Percentiles rank a stretch among this genome's conserved stretches.
Evolutionary conservation across 2,329 filamentous ascomycete species (phyloP).

Genomic region (Curvularia sp.): DNA sequence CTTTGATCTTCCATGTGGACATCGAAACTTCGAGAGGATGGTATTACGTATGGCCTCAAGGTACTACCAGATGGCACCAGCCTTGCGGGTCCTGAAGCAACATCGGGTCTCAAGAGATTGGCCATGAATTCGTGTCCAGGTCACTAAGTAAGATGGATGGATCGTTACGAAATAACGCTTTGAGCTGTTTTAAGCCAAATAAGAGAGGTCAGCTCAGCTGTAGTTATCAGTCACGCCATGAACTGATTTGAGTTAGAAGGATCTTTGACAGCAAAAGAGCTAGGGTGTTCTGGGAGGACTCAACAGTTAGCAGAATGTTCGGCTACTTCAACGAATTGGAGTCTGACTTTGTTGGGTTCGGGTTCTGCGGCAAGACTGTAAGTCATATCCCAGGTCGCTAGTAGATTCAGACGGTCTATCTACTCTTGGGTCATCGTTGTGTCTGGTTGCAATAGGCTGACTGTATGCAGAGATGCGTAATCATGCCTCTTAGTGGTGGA

Average conservation of each 20-base stretch:
- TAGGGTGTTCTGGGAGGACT: neutral
- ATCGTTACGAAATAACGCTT: neutral
- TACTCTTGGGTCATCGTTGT: neutral
- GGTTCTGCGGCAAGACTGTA: slow-evolving; percentile 17
- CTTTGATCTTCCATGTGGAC: neutral
- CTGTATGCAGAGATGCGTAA: slow-evolving; percentile 21
- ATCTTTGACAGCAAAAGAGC: neutral
- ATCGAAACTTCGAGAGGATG: slow-evolving; percentile 3
- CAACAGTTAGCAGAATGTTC: neutral
- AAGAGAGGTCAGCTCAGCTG: slow-evolving; percentile 1
- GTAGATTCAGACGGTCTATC: neutral
- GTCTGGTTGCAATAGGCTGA: slow-evolving; percentile 6
- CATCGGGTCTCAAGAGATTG: neutral
- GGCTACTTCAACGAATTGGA: slow-evolving; percentile 5
- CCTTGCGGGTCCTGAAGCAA: neutral
- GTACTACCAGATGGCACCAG: neutral
- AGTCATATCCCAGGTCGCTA: neutral
- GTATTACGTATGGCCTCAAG: slow-evolving; percentile 10
- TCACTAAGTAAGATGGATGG: neutral
- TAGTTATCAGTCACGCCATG: too few relatives aligned
- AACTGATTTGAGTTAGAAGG: neutral
- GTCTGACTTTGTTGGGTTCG: slow-evolving; percentile 17
- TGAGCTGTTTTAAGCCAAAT: neutral
- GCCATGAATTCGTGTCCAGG: neutral
- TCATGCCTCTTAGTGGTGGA: slow-evolving; percentile 27